These are phyloP conservation scores for Fraxinus dipetala DNA, from an alignment of 305 asterid species.

Conservation along the genomic window DNA sequence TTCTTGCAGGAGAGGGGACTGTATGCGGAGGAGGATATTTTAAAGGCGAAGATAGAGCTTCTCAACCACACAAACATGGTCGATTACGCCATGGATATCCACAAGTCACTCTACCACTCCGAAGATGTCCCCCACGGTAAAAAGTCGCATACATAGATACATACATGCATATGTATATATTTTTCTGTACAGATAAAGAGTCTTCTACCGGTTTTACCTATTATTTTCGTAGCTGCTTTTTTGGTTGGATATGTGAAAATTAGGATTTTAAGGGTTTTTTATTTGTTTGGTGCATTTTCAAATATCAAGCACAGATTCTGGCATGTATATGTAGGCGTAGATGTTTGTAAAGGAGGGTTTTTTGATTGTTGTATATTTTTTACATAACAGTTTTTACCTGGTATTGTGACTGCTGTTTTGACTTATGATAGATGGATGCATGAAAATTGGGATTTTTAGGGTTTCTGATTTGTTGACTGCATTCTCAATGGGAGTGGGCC, in stretches of 20 bases:
- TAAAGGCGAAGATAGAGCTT: slow-evolving; percentile 77
- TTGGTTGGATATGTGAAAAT: background rate
- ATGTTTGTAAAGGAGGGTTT: background rate
- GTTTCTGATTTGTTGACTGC: background rate
- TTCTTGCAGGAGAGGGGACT: slow-evolving; percentile 74
- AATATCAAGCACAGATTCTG: background rate
- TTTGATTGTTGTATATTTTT: background rate
- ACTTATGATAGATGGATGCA: background rate
- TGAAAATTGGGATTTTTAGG: background rate
- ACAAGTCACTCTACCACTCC: slow-evolving; percentile 63
- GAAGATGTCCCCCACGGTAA: slow-evolving; percentile 83
- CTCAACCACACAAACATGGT: slow-evolving; percentile 91
- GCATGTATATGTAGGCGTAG: background rate
- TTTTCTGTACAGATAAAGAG: background rate
- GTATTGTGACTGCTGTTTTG: background rate
- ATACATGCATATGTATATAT: background rate
- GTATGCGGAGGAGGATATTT: slow-evolving; percentile 64
- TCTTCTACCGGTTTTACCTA: background rate
- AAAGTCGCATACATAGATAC: background rate
- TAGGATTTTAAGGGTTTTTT: background rate
- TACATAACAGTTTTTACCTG: background rate
- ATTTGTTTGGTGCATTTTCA: background rate
- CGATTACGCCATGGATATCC: slow-evolving; percentile 89
- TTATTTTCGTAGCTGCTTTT: background rate
- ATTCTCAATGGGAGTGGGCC: background rate